Evolutionary conservation across 169 alveolate species (phyloP).

Genomic region (Cyclospora cayetanensis): DNA sequence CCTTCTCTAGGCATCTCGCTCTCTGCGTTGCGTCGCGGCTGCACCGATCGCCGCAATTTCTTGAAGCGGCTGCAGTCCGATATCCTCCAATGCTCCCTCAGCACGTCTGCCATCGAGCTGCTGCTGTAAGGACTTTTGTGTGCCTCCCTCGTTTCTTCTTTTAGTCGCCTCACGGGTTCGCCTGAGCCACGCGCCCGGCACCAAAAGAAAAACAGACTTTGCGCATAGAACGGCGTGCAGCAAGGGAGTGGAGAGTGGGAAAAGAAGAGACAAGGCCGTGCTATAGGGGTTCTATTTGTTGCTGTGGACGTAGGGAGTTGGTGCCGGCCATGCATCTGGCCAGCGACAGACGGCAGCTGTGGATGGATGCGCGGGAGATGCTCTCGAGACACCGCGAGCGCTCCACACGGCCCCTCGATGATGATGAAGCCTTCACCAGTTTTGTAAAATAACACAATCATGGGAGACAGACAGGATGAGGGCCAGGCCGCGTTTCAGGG

Average conservation of each 20-base stretch:
- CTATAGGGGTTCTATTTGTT: neutral
- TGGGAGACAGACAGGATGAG: too few species aligned
- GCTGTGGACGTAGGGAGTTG: neutral
- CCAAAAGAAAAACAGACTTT: too few species aligned
- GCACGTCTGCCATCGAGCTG: neutral
- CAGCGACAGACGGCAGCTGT: conserved; percentile 25
- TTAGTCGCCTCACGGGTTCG: neutral
- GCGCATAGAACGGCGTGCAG: too few species aligned
- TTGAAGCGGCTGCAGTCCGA: neutral
- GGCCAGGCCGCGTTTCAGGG: too few species aligned
- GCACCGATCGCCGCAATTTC: conserved; percentile 21
- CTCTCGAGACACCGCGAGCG: neutral
- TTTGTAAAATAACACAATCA: conserved; percentile 4
- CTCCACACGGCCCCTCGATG: neutral
- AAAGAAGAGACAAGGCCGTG: too few species aligned
- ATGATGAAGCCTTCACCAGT: neutral
- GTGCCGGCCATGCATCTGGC: conserved; percentile 1
- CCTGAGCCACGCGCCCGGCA: too few species aligned
- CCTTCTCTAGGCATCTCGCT: conserved; percentile 51
- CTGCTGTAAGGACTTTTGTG: too few species aligned
- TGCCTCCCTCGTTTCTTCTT: neutral
- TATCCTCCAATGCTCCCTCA: neutral
- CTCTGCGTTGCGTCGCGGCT: conserved; percentile 13
- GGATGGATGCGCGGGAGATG: conserved; percentile 19
- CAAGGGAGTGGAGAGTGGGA: too few species aligned